Conservation (phyloP, 2,329 filamentous ascomycete species). For the Tolypocladium ovalisporum region DNA sequence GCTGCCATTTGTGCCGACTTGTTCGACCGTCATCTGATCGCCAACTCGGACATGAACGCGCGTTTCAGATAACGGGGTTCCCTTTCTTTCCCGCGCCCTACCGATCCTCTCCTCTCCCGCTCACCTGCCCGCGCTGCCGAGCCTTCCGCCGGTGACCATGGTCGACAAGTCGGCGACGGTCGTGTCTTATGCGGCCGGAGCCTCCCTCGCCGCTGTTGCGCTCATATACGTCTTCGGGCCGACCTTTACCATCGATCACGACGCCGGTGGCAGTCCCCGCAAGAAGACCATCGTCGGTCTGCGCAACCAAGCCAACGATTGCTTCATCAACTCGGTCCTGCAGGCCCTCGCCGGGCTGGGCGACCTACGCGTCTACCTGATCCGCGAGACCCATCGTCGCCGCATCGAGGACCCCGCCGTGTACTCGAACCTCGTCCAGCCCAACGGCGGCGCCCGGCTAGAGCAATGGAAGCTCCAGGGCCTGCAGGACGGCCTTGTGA, state of each 20-base stretch:
- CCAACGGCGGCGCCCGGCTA: slow-evolving; percentile 27
- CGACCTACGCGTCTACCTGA: slow-evolving; percentile 83
- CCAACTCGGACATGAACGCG: neutral
- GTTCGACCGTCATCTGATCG: neutral
- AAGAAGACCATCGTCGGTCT: slow-evolving; percentile 87
- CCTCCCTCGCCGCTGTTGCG: slow-evolving; percentile 86
- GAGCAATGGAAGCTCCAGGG: slow-evolving; percentile 53
- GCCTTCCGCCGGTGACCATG: slow-evolving; percentile 14
- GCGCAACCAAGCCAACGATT: slow-evolving; percentile 85
- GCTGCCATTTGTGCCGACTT: neutral
- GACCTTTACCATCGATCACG: slow-evolving; percentile 89
- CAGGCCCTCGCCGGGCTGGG: slow-evolving; percentile 86
- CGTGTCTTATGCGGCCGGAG: slow-evolving; percentile 88
- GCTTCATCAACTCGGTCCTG: slow-evolving; percentile 92
- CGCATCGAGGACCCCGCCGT: slow-evolving; percentile 67
- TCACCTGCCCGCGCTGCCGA: neutral
- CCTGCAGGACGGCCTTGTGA: slow-evolving; percentile 73
- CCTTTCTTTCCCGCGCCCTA: neutral
- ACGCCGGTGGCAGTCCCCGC: slow-evolving; percentile 49
- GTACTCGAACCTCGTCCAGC: slow-evolving; percentile 53
- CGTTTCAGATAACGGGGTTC: neutral
- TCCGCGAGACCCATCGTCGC: slow-evolving; percentile 79
- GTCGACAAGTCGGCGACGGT: slow-evolving; percentile 25
- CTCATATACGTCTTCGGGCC: slow-evolving; percentile 96
- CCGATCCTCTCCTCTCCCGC: neutral